These are phyloP conservation scores for Heterobasidion parviporum DNA, from an alignment of 1,284 basidiomycete genomes.

Conservation along the genomic window DNA sequence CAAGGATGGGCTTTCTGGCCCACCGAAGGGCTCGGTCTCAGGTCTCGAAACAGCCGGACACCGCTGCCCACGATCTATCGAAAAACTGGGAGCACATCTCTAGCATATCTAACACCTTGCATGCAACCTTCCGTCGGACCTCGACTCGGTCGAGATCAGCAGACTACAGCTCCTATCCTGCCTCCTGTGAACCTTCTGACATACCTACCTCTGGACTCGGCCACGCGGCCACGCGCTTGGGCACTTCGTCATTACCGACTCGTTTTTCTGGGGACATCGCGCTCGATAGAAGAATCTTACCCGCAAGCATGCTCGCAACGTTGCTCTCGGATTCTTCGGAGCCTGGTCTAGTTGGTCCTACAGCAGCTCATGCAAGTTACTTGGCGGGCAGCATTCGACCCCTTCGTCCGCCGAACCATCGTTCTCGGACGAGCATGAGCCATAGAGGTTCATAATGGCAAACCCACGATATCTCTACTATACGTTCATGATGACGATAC, in stretches of 20 bases:
- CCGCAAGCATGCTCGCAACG: neutral
- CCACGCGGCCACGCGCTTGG: neutral
- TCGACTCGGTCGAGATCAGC: neutral
- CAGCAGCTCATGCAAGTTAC: neutral
- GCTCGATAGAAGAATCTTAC: neutral
- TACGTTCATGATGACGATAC: neutral
- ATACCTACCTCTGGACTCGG: neutral
- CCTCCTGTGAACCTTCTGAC: neutral
- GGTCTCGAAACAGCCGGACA: neutral
- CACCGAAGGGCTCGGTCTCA: neutral
- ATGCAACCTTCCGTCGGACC: neutral
- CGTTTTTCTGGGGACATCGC: neutral
- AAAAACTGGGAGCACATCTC: neutral
- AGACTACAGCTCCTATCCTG: neutral
- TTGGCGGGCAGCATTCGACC: neutral
- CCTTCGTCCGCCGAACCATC: neutral
- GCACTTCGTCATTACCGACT: neutral
- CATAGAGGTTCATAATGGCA: too few relatives aligned
- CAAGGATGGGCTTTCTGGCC: neutral
- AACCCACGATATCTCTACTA: neutral
- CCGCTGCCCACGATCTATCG: neutral
- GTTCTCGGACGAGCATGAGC: neutral
- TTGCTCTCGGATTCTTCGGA: neutral
- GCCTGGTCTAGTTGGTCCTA: neutral
- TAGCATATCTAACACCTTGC: neutral